A percentile compares a stretch with the other conserved stretches of the same genome.
phyloP scores from a whole-genome alignment of 164 flowering plant species.

The Dillenia suffruticosa region DNA sequence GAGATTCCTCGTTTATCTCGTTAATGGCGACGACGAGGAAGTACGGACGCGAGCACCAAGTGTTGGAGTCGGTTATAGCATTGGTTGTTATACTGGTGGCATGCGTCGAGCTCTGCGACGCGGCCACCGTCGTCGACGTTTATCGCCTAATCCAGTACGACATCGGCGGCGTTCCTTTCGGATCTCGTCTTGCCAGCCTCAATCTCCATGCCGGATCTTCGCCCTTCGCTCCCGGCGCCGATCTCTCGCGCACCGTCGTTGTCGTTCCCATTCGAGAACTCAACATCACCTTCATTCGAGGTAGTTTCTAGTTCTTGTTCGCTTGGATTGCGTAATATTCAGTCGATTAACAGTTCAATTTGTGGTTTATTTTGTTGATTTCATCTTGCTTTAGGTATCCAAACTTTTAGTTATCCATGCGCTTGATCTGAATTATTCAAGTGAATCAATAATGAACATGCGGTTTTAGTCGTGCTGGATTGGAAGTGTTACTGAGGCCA shows the following conservation, averaged over 20 bases:
- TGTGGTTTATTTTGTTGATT: too few relatives aligned
- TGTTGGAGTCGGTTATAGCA: slow-evolving; percentile 49
- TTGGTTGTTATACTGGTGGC: slow-evolving; percentile 65
- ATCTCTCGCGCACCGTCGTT: slow-evolving; percentile 82
- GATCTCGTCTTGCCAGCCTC: slow-evolving; percentile 79
- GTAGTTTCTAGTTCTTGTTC: slow-evolving; percentile 20
- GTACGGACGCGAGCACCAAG: slow-evolving; percentile 35
- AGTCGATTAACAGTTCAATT: too few relatives aligned
- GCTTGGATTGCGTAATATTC: not conserved
- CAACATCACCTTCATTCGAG: slow-evolving; percentile 56
- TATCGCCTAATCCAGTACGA: slow-evolving; percentile 96
- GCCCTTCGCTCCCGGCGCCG: slow-evolving; percentile 50
- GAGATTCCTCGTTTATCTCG: not conserved
- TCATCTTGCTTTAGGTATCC: too few relatives aligned
- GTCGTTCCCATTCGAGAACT: slow-evolving; percentile 65
- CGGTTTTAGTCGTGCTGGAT: too few relatives aligned
- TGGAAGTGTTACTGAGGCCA: too few relatives aligned
- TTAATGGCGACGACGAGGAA: slow-evolving; percentile 28
- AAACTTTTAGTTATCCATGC: too few relatives aligned
- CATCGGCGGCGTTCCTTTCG: slow-evolving; percentile 81
- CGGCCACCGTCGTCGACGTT: slow-evolving; percentile 90
- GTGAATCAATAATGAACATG: too few relatives aligned
- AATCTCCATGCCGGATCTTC: slow-evolving; percentile 84
- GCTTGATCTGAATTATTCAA: too few relatives aligned
- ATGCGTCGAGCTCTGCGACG: slow-evolving; percentile 89